Evolutionary conservation across 78 protist species (phyloP).

Genomic region (Corallochytrium limacisporum): DNA sequence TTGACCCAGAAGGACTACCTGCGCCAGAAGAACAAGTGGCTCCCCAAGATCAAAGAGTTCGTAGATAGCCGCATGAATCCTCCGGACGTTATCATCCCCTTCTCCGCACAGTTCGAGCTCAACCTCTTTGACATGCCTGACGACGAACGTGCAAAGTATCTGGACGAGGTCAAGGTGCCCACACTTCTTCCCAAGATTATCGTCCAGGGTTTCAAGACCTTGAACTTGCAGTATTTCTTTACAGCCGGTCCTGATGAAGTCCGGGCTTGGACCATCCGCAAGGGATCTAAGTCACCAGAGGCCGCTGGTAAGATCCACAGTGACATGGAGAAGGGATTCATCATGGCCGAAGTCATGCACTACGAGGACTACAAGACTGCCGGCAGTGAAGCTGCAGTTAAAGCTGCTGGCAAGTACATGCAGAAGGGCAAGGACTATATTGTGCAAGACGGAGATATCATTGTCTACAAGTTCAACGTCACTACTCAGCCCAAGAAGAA

Average conservation of each 20-base stretch:
- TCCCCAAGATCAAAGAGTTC: slow-evolving; percentile 71
- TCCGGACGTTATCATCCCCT: slow-evolving; percentile 56
- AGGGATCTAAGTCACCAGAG: not conserved
- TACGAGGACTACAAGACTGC: slow-evolving; percentile 33
- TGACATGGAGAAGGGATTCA: slow-evolving; percentile 31
- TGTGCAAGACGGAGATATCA: slow-evolving; percentile 57
- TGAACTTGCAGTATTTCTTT: slow-evolving; percentile 23
- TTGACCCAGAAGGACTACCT: slow-evolving; percentile 62
- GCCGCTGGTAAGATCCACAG: slow-evolving; percentile 34
- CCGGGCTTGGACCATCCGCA: slow-evolving; percentile 22
- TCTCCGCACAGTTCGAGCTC: slow-evolving; percentile 65
- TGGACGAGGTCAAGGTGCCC: slow-evolving; percentile 14
- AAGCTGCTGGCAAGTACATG: slow-evolving; percentile 45
- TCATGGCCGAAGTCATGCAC: slow-evolving; percentile 30
- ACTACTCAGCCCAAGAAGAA: no score
- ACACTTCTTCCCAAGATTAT: slow-evolving; percentile 14
- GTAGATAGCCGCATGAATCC: slow-evolving; percentile 45
- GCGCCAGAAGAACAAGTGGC: slow-evolving; percentile 88
- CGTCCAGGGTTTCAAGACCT: slow-evolving; percentile 8
- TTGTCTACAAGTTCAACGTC: slow-evolving; percentile 34
- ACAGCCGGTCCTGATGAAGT: slow-evolving; percentile 41
- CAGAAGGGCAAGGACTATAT: slow-evolving; percentile 31
- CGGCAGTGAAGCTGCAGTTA: slow-evolving; percentile 29
- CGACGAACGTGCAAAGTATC: not conserved
- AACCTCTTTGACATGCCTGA: not conserved